Base-by-base conservation (phyloP, 306 rosid species). In the Quercus variabilis region DNA sequence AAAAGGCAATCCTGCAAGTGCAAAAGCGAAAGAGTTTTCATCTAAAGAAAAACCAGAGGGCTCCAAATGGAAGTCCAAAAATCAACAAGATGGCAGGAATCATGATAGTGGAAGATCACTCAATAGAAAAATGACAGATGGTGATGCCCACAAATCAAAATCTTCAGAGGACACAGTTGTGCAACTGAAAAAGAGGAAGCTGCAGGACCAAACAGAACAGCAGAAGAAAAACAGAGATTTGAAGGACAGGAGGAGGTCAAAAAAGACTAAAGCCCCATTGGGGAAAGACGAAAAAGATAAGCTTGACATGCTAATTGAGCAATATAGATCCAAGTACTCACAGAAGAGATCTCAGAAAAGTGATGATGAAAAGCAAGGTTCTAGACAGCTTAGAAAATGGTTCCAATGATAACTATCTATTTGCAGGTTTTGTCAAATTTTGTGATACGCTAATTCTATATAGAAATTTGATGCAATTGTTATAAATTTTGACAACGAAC, bases 281-380 rank as follows among this genome's bases (percentile, higher is more conserved):
- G 99, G 99, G 43, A 82, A 87, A 77, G 98, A 90, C 19, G 83
- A 28, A 12, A 88, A 77, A 21, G 99, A 93, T 78, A 91, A 90
- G 86, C 99, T 95, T 55, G 99, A 95, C 89, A 56, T 86, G 89
- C 97, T 95, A 76, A 93, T 95, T 33, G 96, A 90, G 79, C 92
- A 91, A 87, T 95, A 95, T 69, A 88, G 79, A 67, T 89, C 97
- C 76, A 91, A 87, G 83, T 89, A 89, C 85, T 89, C 94, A 49
- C 83, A 84, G 28, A 87, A 74, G 35, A 71, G 83, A 49, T 84
- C 86, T 7, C 77, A 38, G 80, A 86, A 86, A 81, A 81, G 73
- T 8, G 91, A 77, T 35, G 88, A 89, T 3, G 94, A 82, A 74
- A 86, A 80, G 76, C 84, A 78, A 80, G 83, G 81, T 41, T 83